Evolutionary conservation across 345 rosid genomes (phyloP).

Genomic region (Eucalyptus polyanthemos): DNA sequence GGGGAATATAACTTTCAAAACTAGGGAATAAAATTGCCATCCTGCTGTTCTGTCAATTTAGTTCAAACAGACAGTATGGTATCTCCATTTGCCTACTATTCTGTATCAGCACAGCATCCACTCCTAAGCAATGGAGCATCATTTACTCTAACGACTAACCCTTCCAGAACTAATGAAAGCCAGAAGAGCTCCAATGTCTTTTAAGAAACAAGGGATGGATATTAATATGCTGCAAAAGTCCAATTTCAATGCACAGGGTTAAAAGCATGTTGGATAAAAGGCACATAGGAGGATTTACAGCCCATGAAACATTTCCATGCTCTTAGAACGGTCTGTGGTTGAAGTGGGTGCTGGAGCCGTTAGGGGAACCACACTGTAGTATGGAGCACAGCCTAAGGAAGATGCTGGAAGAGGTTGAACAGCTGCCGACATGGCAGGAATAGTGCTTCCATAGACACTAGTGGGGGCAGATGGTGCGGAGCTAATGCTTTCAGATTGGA

Average conservation of each 20-base stretch:
- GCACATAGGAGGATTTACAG: constrained; percentile 24
- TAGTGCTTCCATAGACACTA: constrained; percentile 35
- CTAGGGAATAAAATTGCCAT: neutral
- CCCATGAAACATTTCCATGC: constrained; percentile 72
- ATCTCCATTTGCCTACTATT: neutral
- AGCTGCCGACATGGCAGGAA: constrained; percentile 24
- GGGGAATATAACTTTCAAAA: neutral
- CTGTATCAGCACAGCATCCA: neutral
- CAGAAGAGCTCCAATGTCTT: neutral
- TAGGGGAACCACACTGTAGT: constrained; percentile 71
- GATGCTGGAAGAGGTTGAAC: constrained; percentile 43
- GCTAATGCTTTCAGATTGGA: constrained; percentile 55
- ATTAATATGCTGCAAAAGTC: neutral
- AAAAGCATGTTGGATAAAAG: neutral
- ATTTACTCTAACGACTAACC: neutral
- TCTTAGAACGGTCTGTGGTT: constrained; percentile 39
- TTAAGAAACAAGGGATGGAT: neutral
- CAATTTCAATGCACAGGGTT: neutral
- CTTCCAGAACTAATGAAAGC: neutral
- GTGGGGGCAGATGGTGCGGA: constrained; percentile 41
- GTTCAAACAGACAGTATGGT: neutral
- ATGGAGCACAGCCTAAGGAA: constrained; percentile 54
- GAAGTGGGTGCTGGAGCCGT: constrained; percentile 37
- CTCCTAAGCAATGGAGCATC: neutral
- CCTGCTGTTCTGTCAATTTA: neutral